phyloP scores from a whole-genome alignment of 1,284 basidiomycete species.

The Cerrena zonata region DNA sequence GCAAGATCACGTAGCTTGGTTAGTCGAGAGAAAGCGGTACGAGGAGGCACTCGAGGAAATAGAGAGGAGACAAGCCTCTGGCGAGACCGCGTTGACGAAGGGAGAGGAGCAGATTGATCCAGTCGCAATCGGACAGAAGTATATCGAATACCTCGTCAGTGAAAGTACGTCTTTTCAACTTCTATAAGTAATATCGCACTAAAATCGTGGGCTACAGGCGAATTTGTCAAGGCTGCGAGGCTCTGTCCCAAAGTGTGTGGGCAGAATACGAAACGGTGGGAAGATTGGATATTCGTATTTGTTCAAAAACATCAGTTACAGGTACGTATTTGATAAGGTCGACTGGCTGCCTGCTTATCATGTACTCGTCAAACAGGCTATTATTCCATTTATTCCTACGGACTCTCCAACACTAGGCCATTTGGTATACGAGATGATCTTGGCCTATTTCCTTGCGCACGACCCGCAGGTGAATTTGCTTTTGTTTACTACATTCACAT shows the following conservation, averaged over 20 bases:
- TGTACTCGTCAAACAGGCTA: constrained; percentile 56
- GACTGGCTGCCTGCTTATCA: background rate
- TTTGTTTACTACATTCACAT: background rate
- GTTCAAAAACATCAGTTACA: constrained; percentile 79
- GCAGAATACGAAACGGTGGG: constrained; percentile 79
- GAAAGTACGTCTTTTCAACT: constrained; percentile 48
- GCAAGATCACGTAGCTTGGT: constrained; percentile 88
- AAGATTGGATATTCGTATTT: constrained; percentile 91
- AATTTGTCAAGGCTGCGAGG: constrained; percentile 78
- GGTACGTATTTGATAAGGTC: too few relatives aligned
- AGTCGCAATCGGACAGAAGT: constrained; percentile 75
- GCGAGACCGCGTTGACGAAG: constrained; percentile 24
- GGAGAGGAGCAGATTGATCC: constrained; percentile 51
- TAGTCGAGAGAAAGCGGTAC: constrained; percentile 81
- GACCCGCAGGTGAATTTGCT: constrained; percentile 60
- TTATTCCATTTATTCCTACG: constrained; percentile 88
- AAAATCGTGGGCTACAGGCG: constrained; percentile 39
- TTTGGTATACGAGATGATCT: constrained; percentile 91
- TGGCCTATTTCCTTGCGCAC: constrained; percentile 79
- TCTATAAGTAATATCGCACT: background rate
- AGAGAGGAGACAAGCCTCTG: constrained; percentile 48
- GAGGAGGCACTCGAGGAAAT: constrained; percentile 84
- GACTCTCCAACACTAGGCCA: constrained; percentile 75
- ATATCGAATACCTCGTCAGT: constrained; percentile 73
- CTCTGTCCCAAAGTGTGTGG: constrained; percentile 86